These are phyloP conservation scores for Selenicereus undatus DNA, from an alignment of 148 eudicot species.

Conservation along the genomic window DNA sequence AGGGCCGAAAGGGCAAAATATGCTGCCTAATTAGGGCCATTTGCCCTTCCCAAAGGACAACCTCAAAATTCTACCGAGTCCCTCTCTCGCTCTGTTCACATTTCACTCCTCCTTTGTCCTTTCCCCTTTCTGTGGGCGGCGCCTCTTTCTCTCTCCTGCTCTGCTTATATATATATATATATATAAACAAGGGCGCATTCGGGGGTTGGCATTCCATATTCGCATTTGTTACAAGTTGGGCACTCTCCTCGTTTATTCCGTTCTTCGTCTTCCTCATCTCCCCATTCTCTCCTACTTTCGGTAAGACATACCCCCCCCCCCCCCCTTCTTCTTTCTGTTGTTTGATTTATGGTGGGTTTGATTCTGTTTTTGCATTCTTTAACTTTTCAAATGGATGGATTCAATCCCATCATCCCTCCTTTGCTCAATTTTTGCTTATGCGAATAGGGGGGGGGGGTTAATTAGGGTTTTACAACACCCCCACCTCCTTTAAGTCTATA, in stretches of 20 bases:
- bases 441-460: background rate
- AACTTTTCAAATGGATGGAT: background rate
- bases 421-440: background rate
- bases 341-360: background rate
- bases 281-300: background rate
- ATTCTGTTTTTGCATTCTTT: background rate
- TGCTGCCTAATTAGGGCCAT: background rate
- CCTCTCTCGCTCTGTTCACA: background rate
- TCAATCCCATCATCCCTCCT: background rate
- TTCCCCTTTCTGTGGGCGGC: slow-evolving; percentile 11
- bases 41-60: slow-evolving; percentile 12
- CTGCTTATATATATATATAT: background rate
- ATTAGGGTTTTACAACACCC: background rate
- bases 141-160: background rate
- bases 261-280: background rate
- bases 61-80: background rate
- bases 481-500: background rate
- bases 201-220: background rate
- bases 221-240: background rate
- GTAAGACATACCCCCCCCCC: no score
- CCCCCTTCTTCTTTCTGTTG: no score
- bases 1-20: background rate
- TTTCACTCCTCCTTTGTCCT: background rate
- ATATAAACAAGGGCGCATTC: background rate
- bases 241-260: slow-evolving; percentile 13